Conservation (phyloP, 2,329 filamentous ascomycete genomes). For the Sclerotinia minor region DNA sequence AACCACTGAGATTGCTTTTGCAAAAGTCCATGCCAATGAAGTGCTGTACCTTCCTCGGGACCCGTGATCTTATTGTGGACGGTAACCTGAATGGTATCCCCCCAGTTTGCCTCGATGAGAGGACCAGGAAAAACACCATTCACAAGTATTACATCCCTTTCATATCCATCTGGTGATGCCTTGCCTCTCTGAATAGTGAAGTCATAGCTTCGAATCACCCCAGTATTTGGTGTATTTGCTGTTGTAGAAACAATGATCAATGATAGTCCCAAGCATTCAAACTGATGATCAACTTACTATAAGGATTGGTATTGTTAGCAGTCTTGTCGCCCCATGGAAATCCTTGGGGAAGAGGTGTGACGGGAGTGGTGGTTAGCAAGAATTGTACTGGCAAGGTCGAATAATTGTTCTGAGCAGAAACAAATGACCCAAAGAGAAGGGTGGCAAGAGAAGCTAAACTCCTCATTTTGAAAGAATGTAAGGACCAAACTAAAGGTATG, state of each 20-base stretch:
- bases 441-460: slow-evolving; percentile 16
- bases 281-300: slow-evolving; percentile 26
- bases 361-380: slow-evolving; percentile 12
- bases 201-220: slow-evolving; percentile 43
- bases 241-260: not conserved
- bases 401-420: slow-evolving; percentile 25
- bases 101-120: slow-evolving; percentile 44
- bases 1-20: slow-evolving; percentile 43
- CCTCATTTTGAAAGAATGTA: slow-evolving; percentile 15
- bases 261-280: slow-evolving; percentile 25
- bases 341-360: slow-evolving; percentile 48
- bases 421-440: slow-evolving; percentile 23
- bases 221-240: slow-evolving; percentile 33
- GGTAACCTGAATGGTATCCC: slow-evolving; percentile 57
- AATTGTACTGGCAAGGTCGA: slow-evolving; percentile 3
- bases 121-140: slow-evolving; percentile 43
- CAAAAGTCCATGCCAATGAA: slow-evolving; percentile 52
- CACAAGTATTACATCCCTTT: slow-evolving; percentile 53
- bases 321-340: slow-evolving; percentile 53
- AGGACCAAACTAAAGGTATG: not conserved
- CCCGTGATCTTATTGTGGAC: slow-evolving; percentile 66
- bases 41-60: slow-evolving; percentile 42
- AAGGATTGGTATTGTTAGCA: slow-evolving; percentile 44
- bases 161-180: slow-evolving; percentile 44
- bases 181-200: slow-evolving; percentile 37